Conservation (phyloP, 805 yeast species). For the Metschnikowia bowlesiae region DNA sequence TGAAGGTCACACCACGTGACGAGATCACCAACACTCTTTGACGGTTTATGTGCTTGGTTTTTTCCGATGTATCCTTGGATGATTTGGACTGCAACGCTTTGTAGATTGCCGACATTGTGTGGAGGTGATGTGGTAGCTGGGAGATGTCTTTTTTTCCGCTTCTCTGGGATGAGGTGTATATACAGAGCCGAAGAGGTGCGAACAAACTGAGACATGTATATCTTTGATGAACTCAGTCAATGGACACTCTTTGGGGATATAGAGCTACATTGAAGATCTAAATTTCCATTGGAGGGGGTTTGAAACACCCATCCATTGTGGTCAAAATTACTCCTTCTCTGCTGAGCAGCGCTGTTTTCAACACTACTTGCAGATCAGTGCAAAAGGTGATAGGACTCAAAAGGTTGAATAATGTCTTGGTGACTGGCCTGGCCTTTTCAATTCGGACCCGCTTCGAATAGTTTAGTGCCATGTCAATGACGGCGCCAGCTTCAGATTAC, state of each 20-base stretch:
- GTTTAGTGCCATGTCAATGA: no score
- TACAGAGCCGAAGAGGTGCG: constrained; percentile 5
- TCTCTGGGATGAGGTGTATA: constrained; percentile 4
- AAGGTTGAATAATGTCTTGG: no score
- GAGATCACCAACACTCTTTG: constrained; percentile 87
- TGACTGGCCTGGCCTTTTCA: no score
- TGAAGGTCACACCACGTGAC: constrained; percentile 89
- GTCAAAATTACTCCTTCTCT: no score
- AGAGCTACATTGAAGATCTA: neutral
- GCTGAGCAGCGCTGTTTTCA: no score
- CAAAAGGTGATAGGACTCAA: no score
- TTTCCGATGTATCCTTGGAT: constrained; percentile 46
- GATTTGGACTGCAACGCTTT: constrained; percentile 42
- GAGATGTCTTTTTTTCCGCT: neutral
- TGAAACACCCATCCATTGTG: no score
- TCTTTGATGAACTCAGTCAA: no score
- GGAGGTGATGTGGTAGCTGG: constrained; percentile 1
- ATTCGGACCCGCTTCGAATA: no score
- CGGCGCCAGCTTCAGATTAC: no score
- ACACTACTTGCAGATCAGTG: no score
- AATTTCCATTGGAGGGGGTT: neutral
- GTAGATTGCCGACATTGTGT: constrained; percentile 41
- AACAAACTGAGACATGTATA: neutral
- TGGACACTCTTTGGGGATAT: no score
- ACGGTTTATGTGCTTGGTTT: constrained; percentile 65